Evolutionary conservation across 1,284 basidiomycete genomes (phyloP).

Genomic region (Ustilago esculenta): DNA sequence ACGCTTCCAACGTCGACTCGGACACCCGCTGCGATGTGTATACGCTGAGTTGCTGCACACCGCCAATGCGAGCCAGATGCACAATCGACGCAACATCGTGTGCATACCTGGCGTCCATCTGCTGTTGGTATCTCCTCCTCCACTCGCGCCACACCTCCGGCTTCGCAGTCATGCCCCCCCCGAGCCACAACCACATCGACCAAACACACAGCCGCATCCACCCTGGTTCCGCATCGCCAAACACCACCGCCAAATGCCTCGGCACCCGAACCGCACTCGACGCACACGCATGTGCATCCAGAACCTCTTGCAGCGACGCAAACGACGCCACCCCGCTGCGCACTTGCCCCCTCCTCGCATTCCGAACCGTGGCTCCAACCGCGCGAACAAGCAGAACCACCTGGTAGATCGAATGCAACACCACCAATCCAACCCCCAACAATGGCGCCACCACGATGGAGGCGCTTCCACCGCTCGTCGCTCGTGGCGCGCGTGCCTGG

Average conservation of each 20-base stretch:
- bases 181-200: constrained; percentile 3
- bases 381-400: neutral
- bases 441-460: constrained; percentile 22
- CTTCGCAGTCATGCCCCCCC: neutral
- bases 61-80: constrained; percentile 28
- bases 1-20: neutral
- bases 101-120: constrained; percentile 19
- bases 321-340: constrained; percentile 4
- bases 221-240: constrained; percentile 23
- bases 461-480: too few species aligned
- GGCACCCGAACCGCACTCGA: constrained; percentile 14
- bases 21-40: constrained; percentile 10
- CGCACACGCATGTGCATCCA: constrained; percentile 2
- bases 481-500: too few species aligned
- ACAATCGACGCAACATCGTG: constrained; percentile 21
- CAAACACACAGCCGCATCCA: constrained; percentile 27
- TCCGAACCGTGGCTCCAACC: neutral
- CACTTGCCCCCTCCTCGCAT: neutral
- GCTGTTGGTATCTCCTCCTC: constrained; percentile 1
- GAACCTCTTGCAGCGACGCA: constrained; percentile 10
- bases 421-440: constrained; percentile 17
- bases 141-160: constrained; percentile 14
- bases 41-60: constrained; percentile 23
- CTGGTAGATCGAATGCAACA: constrained; percentile 35
- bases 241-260: constrained; percentile 24